Base-by-base conservation (phyloP, 257 asterid species). In the Osmanthus fragrans region DNA sequence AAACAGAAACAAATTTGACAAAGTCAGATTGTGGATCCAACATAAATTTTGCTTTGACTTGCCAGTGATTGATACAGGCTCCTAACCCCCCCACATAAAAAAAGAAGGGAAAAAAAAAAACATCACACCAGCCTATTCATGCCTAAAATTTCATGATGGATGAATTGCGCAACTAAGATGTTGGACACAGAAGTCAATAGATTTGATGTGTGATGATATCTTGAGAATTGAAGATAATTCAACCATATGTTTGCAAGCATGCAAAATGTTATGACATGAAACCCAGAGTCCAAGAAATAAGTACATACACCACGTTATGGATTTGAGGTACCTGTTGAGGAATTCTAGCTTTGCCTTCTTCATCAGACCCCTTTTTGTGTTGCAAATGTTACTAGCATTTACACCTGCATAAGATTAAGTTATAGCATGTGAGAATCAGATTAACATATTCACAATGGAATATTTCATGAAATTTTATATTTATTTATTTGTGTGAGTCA, bases 261-360 rank as follows among this genome's bases (percentile, higher is more conserved):
- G n/a, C n/a, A n/a, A n/a, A n/a, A n/a, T n/a, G n/a, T n/a, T 32
- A 40, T 12, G 49, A 19, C 23, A 49, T 21, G 23, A 29, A 63
- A 29, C 63, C 42, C 40, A 15, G 7, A 13, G 25, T 1, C 23
- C 67, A 29, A 58, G 67, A 58, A 58, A 23, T 58, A 58, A n/a
- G 67, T n/a, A 23, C 33, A 37, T 19, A 34, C 29, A 34, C 23
- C 34, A 47, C 58, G 30, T 36, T 79, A 66, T 10, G 66, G 27
- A 77, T 42, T 56, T 29, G 67, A 75, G 58, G 80, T 79, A 92
- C 98, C 99, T 88, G 87, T 89, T 96, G 72, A 90, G 36, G 77
- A 85, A 96, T 27, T 96, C 98, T 23, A 84, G 49, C 88, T 90
- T 96, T 74, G 99, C 91, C 88, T 96, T 96, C 94, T 92, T 96